Evolutionary conservation across 805 yeast genomes (phyloP).

Genomic region (Spathaspora sp.): DNA sequence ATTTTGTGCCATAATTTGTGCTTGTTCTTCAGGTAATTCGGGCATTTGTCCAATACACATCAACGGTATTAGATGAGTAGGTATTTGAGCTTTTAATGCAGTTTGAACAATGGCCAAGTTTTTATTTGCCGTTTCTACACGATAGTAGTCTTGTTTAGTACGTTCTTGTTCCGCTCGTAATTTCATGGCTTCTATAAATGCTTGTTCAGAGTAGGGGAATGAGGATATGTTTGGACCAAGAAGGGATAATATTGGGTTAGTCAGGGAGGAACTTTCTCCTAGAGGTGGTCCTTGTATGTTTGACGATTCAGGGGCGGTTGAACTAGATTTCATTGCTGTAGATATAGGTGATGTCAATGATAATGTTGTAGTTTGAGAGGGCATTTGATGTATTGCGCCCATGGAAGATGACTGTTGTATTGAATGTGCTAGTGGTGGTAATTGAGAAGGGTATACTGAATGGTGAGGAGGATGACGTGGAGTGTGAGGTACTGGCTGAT

Average conservation of each 20-base stretch:
- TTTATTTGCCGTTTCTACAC: constrained; percentile 56
- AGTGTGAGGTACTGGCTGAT: background rate
- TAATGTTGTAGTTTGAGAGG: background rate
- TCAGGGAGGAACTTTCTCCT: constrained; percentile 1
- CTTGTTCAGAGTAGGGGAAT: constrained; percentile 57
- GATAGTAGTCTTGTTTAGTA: constrained; percentile 76
- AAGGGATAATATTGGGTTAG: constrained; percentile 19
- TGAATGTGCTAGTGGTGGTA: constrained; percentile 1
- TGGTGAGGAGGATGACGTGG: background rate
- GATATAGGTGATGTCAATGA: background rate
- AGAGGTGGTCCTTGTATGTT: background rate
- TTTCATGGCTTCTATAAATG: constrained; percentile 55
- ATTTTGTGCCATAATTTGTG: constrained; percentile 2
- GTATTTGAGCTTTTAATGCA: constrained; percentile 61
- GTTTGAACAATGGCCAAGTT: constrained; percentile 59
- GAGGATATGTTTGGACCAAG: constrained; percentile 51
- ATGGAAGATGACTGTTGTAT: background rate
- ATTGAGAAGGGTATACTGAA: background rate
- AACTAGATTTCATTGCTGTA: background rate
- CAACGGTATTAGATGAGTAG: constrained; percentile 58
- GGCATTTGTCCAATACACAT: constrained; percentile 42
- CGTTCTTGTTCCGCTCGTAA: constrained; percentile 71
- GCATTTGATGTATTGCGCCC: constrained; percentile 1
- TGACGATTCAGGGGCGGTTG: background rate
- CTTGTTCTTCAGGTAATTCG: constrained; percentile 12